Conservation (phyloP, 2,329 filamentous ascomycete species). For the Microascus cirrosus region DNA sequence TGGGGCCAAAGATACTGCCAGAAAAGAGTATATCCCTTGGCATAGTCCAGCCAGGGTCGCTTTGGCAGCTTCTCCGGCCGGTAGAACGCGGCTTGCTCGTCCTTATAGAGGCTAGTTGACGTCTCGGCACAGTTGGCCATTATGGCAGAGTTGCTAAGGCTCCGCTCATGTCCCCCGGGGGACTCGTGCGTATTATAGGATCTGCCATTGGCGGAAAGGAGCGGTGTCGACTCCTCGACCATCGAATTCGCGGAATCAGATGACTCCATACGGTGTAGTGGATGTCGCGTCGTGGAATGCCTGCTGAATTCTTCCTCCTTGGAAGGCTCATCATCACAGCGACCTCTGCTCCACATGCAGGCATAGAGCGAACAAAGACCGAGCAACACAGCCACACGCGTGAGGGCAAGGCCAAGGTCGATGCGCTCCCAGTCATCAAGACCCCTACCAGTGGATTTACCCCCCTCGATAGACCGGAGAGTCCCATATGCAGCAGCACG, state of each 20-base stretch:
- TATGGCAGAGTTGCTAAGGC: conserved; percentile 9
- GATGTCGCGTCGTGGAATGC: neutral
- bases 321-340: neutral
- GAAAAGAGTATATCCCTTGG: conserved; percentile 84
- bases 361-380: conserved; percentile 24
- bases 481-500: neutral
- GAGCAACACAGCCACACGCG: conserved; percentile 57
- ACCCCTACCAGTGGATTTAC: conserved; percentile 12
- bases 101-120: conserved; percentile 24
- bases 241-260: conserved; percentile 10
- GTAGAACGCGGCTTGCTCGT: conserved; percentile 72
- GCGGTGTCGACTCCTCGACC: conserved; percentile 48
- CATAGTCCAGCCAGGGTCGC: conserved; percentile 92
- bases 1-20: conserved; percentile 96
- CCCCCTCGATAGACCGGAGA: conserved; percentile 8
- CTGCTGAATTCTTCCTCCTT: conserved; percentile 2
- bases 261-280: conserved; percentile 2
- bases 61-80: conserved; percentile 76
- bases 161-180: conserved; percentile 8
- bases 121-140: conserved; percentile 16
- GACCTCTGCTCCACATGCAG: neutral
- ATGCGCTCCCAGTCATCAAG: conserved; percentile 30
- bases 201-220: conserved; percentile 37
- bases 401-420: conserved; percentile 54
- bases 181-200: conserved; percentile 23